Percentiles rank a stretch among this genome's conserved stretches.
Evolutionary conservation across 2,329 filamentous ascomycete species (phyloP).

Genomic region (Epichloe gansuensis): DNA sequence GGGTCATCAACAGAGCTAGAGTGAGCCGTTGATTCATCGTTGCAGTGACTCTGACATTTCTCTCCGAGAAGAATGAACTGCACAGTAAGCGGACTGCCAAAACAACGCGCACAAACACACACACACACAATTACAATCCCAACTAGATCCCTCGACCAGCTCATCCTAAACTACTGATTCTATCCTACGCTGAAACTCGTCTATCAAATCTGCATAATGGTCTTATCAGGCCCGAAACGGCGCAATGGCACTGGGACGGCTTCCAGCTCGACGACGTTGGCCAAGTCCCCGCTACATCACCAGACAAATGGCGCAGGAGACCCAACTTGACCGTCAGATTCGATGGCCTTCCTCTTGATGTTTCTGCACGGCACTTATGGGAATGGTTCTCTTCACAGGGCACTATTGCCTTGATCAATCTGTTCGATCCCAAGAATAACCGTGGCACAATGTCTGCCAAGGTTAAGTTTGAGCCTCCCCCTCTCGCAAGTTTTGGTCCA

Average conservation of each 20-base stretch:
- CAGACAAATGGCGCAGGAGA: conserved; percentile 21
- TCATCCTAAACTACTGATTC: neutral
- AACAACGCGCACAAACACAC: neutral
- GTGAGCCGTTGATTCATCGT: neutral
- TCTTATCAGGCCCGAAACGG: neutral
- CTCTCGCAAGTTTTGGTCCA: conserved; percentile 38
- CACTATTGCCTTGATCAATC: conserved; percentile 42
- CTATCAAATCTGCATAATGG: neutral
- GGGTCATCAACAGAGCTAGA: neutral
- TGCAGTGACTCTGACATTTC: neutral
- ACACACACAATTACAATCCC: neutral
- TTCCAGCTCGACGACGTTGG: neutral
- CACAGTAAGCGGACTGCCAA: neutral
- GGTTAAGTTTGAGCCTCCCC: conserved; percentile 48
- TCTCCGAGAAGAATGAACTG: neutral
- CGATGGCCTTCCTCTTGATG: conserved; percentile 20
- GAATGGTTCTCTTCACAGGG: conserved; percentile 40
- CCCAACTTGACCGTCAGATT: conserved; percentile 21
- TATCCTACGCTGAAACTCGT: neutral
- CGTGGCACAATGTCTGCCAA: conserved; percentile 20
- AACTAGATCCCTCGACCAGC: neutral
- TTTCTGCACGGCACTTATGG: conserved; percentile 35
- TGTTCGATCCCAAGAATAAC: conserved; percentile 17
- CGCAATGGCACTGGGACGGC: neutral
- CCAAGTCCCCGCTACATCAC: neutral